phyloP scores from a whole-genome alignment of 345 rosid species.

The Aegle marmelos region DNA sequence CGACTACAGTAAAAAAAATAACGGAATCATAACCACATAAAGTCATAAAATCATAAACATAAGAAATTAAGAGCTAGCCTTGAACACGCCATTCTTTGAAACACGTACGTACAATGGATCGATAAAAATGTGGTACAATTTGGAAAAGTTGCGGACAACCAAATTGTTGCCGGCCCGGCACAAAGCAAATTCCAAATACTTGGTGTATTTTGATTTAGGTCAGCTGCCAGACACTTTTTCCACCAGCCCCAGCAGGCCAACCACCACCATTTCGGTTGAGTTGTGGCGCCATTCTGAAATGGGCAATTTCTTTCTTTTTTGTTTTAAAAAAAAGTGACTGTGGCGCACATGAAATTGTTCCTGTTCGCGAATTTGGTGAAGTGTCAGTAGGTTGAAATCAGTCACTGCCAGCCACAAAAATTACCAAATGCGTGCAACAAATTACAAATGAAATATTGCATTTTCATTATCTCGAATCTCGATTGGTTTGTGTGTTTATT shows the following conservation, averaged over 20 bases:
- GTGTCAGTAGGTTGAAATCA: no score
- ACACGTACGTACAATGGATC: no score
- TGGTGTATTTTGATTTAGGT: not conserved
- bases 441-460: not conserved
- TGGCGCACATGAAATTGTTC: not conserved
- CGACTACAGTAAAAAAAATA: not conserved
- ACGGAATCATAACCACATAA: no score
- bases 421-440: not conserved
- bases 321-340: not conserved
- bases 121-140: no score
- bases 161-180: not conserved
- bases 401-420: no score
- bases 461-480: not conserved
- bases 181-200: not conserved
- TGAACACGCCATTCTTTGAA: no score
- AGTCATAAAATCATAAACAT: no score
- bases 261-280: slow-evolving; percentile 12
- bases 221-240: not conserved
- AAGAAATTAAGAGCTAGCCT: no score
- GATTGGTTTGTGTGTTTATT: not conserved
- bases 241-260: not conserved
- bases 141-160: no score
- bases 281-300: not conserved
- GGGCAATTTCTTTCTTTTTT: not conserved
- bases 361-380: not conserved